Evolutionary conservation across 2,329 filamentous ascomycete genomes (phyloP).

Genomic region (Fusarium sp.): DNA sequence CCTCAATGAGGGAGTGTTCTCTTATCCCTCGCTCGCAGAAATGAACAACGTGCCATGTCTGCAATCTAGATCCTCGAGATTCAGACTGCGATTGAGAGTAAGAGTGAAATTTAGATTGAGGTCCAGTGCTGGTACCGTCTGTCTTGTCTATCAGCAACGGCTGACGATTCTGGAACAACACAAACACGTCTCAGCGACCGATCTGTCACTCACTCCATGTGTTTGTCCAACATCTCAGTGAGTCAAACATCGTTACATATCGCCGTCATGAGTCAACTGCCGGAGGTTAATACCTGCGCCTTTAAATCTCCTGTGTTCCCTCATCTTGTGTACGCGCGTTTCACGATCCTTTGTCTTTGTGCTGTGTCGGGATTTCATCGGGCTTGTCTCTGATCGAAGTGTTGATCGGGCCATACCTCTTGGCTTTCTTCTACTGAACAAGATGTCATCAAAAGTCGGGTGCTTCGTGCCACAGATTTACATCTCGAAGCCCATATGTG

Average conservation of each 20-base stretch:
- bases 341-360: not conserved
- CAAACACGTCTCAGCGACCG: constrained; percentile 14
- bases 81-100: no score
- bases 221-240: not conserved
- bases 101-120: not conserved
- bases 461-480: not conserved
- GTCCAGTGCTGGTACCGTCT: not conserved
- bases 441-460: not conserved
- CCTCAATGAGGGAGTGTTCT: not conserved
- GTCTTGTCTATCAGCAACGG: not conserved
- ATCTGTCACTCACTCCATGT: constrained; percentile 10
- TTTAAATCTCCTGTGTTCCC: not conserved
- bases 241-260: not conserved
- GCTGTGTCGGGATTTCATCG: not conserved
- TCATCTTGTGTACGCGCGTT: not conserved
- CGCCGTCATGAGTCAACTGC: constrained; percentile 27
- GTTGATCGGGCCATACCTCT: not conserved
- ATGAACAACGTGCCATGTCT: not conserved
- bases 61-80: not conserved
- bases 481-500: not conserved
- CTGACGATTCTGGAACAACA: not conserved
- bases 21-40: not conserved
- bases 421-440: not conserved
- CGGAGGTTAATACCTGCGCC: constrained; percentile 12
- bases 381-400: not conserved